Conservation (phyloP, 2,329 filamentous ascomycete species). For the Sordariomycetes sp. region DNA sequence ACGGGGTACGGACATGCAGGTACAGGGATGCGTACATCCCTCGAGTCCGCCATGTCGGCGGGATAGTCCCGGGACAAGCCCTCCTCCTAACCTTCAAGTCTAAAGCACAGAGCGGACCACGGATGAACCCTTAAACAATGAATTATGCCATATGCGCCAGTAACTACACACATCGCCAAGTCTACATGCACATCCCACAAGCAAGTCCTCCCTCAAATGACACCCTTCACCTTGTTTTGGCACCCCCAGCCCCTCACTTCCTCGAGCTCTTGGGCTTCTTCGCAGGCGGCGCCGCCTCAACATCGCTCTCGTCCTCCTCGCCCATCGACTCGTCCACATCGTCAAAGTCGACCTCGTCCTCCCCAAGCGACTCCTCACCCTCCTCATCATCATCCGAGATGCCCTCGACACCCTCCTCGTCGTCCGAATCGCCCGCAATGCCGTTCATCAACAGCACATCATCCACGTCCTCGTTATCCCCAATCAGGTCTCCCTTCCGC, state of each 20-base stretch:
- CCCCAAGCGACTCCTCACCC: constrained; percentile 35
- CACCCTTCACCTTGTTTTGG: not conserved
- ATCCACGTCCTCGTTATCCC: constrained; percentile 43
- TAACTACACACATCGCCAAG: not conserved
- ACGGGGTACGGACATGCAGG: too few species aligned
- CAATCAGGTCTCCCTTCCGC: constrained; percentile 22
- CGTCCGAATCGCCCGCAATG: constrained; percentile 44
- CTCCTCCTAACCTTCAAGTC: too few species aligned
- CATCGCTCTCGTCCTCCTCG: constrained; percentile 42
- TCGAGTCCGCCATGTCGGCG: too few species aligned
- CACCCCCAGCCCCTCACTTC: constrained; percentile 14
- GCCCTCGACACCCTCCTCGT: constrained; percentile 35
- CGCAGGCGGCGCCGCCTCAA: constrained; percentile 31
- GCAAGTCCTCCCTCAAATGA: not conserved
- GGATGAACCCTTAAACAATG: not conserved
- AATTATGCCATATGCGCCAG: not conserved
- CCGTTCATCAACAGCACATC: constrained; percentile 43
- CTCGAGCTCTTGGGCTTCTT: constrained; percentile 21
- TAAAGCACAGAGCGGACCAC: too few species aligned
- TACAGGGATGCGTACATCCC: too few species aligned
- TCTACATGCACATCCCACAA: not conserved
- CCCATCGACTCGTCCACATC: constrained; percentile 40
- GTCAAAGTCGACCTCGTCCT: constrained; percentile 46
- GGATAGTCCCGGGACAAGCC: too few species aligned
- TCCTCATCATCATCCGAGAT: constrained; percentile 26